These are phyloP conservation scores for Sclerotinia subarctica DNA, from an alignment of 2,329 filamentous ascomycete genomes.

Conservation along the genomic window DNA sequence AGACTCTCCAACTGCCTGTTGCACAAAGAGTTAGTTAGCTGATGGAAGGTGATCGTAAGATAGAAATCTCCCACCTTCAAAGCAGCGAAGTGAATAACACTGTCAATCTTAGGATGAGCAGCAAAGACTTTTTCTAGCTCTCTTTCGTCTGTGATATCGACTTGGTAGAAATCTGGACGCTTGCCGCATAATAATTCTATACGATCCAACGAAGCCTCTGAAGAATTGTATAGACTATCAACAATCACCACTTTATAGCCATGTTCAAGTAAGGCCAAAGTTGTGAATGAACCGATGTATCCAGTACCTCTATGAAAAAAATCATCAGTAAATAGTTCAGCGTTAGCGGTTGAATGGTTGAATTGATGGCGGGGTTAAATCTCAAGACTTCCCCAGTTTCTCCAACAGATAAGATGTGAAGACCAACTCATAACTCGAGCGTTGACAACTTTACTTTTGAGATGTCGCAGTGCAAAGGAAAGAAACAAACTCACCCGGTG, in stretches of 20 bases:
- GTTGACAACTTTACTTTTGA: not conserved
- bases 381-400: conserved; percentile 3
- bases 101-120: conserved; percentile 90
- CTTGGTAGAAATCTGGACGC: conserved; percentile 77
- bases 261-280: conserved; percentile 85
- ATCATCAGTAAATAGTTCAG: conserved; percentile 23
- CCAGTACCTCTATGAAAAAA: conserved; percentile 69
- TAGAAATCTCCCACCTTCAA: conserved; percentile 67
- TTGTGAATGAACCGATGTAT: conserved; percentile 98
- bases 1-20: conserved; percentile 90
- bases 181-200: conserved; percentile 92
- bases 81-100: conserved; percentile 97
- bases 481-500: conserved; percentile 67
- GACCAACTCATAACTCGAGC: not conserved
- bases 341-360: not conserved
- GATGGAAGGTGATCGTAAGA: not conserved
- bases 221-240: conserved; percentile 97
- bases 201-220: conserved; percentile 83
- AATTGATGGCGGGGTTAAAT: conserved; percentile 23
- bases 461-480: not conserved
- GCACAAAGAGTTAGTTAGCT: conserved; percentile 20
- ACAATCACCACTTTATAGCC: conserved; percentile 96
- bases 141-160: conserved; percentile 83
- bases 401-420: conserved; percentile 1
- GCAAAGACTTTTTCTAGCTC: conserved; percentile 83